Base-by-base conservation (phyloP, 148 eudicot genomes). In the Spergularia bocconei region DNA sequence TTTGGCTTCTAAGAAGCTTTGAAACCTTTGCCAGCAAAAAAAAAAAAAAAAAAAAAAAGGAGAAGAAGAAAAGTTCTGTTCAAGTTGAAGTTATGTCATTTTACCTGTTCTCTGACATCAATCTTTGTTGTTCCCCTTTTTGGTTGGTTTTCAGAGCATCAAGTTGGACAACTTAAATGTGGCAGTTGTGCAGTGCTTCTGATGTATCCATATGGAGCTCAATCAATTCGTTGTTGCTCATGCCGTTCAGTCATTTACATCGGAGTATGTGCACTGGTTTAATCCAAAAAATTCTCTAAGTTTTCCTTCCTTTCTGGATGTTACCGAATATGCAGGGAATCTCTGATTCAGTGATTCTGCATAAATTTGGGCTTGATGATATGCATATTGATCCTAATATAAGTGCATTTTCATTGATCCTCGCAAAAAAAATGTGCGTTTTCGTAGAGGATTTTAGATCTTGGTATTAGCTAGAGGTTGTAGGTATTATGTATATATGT, bases 101-200 rank as follows among this genome's bases (percentile, higher is more conserved):
- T 61, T 25, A 12, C 15, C 69, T 68, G 15, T 51, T 51, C n/a
- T 48, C 72, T 53, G n/a, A 69, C 60, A 29, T 25, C 19, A 33
- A 25, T 13, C 21, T 69, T 14, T 51, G 20, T 20, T 67, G 7
- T 21, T 65, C 69, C 69, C 23, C 47, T 14, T n/a, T 66, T 68
- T 23, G 33, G 58, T 39, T 36, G 55, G 36, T 67, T 74, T 65
- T 66, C 88, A 96, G 99, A 87, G 82, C 86, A 91, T 78, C 86
- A 92, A 87, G 89, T 96, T 44, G 98, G 99, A 62, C 97, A 92
- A 77, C 97, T 96, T 14, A 91, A 87, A 71, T 96, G 99, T 77
- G 93, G 87, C 72, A 80, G 82, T 63, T 96, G 99, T 79, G 71
- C 84, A 54, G 89, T 84, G 82, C 77, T 96, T 85, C 87, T 96